Base-by-base conservation (phyloP, 2,329 filamentous ascomycete species). In the Myotisia sp. region DNA sequence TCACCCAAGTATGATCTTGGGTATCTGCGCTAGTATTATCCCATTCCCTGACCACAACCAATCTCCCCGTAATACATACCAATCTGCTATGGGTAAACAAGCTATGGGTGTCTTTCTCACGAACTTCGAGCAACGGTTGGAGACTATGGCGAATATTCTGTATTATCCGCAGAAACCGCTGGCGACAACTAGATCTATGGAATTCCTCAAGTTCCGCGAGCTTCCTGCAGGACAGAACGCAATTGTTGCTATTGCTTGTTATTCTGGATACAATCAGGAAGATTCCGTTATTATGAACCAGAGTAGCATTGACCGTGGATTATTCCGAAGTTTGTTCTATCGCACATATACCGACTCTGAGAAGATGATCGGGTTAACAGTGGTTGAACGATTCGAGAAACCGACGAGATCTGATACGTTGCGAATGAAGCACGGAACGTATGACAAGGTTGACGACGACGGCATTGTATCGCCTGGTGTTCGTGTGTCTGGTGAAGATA, bases 231-330 rank as follows among this genome's bases (percentile, higher is more conserved):
- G 90, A 2, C 90, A 98, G 57, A 98, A 98, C 51, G 90, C 90
- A 13, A 98, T 98, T 48, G 90, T 98, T 8, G 92, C 90, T 26
- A 98, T 98, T 60, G 77, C 85, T 39, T 92, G 82, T 56, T 98
- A 98, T 62, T 93, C 86, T 36, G 90, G 90, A 40, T 98, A 98
- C 67, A 98, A 98, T 60, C 92, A 98, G 58, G 90, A 98, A 84
- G 90, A 98, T 75, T 98, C 90, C 46, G 87, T 98, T 46, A 93
- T 98, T 51, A 95, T 98, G 90, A 98, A 98, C 59, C 90, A 98
- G 64, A 94, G 85, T 63, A 93, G 85, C 59, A 95, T 98, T 50
- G 90, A 98, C 58, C 81, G 90, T 52, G 90, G 90, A 42, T 69
- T 98, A 3, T 98, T 98, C 77, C 75, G 92, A 51, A 94, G 85